Conservation (phyloP, 179 eudicot species). For the Gypsophila paniculata region DNA sequence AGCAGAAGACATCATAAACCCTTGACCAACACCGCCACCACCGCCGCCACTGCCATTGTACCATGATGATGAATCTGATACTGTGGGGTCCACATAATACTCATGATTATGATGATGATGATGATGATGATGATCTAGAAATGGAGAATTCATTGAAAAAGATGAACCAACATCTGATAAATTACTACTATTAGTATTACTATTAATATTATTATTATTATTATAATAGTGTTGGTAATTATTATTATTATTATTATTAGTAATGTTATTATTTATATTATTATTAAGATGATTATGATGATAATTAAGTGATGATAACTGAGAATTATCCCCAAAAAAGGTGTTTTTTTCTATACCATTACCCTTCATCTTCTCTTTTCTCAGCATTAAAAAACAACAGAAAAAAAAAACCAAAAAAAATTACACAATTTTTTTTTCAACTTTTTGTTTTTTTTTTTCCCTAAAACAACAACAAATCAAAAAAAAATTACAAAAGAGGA, state of each 20-base stretch:
- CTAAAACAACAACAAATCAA: slow-evolving; percentile 28
- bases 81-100: slow-evolving; percentile 15
- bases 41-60: slow-evolving; percentile 1
- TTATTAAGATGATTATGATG: too few relatives aligned
- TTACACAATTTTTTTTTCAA: slow-evolving; percentile 8
- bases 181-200: slow-evolving; percentile 26
- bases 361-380: slow-evolving; percentile 31
- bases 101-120: too few relatives aligned
- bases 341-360: slow-evolving; percentile 29
- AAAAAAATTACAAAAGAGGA: background rate
- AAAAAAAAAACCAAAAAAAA: slow-evolving; percentile 15
- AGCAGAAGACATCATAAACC: too few relatives aligned
- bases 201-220: background rate
- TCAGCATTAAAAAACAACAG: slow-evolving; percentile 25
- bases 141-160: slow-evolving; percentile 26
- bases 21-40: background rate
- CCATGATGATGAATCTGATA: slow-evolving; percentile 21
- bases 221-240: slow-evolving; percentile 13
- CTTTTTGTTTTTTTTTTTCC: background rate
- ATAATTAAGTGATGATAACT: slow-evolving; percentile 16
- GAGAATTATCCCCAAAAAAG: slow-evolving; percentile 19
- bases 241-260: background rate
- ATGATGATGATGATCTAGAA: slow-evolving; percentile 39
- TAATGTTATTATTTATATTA: too few relatives aligned
- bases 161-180: slow-evolving; percentile 39